These are phyloP conservation scores for Syzygium oleosum DNA, from an alignment of 345 rosid genomes.

Conservation along the genomic window DNA sequence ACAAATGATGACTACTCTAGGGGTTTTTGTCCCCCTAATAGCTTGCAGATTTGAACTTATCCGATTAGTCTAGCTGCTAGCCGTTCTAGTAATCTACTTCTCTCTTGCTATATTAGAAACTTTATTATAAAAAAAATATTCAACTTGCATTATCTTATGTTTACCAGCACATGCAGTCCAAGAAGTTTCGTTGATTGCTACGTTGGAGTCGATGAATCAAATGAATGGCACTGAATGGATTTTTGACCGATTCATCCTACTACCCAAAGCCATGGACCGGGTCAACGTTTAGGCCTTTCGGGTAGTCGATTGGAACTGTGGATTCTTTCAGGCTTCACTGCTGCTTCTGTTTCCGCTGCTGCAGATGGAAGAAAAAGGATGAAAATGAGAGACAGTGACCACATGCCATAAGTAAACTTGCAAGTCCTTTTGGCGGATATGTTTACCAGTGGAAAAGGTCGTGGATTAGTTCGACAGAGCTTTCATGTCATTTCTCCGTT, in stretches of 20 bases:
- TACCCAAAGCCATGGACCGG: not conserved
- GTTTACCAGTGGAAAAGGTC: not conserved
- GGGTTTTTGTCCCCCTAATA: not conserved
- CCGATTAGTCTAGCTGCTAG: not conserved
- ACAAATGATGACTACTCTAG: not conserved
- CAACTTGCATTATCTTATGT: not conserved
- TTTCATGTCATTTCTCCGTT: not conserved
- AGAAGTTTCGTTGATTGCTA: not conserved
- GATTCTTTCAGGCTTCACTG: not conserved
- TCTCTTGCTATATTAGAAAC: not conserved
- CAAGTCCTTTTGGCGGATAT: not conserved
- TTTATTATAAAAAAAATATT: not conserved
- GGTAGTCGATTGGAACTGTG: not conserved
- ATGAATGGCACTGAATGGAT: not conserved
- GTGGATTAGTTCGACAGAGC: not conserved
- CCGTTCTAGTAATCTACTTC: not conserved
- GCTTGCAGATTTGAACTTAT: not conserved
- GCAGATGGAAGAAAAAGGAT: not conserved
- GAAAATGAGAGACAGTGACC: not conserved
- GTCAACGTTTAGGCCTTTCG: not conserved
- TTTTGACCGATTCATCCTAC: not conserved
- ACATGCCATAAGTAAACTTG: not conserved
- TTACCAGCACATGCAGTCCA: not conserved
- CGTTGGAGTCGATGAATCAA: not conserved
- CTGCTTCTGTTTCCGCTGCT: not conserved